Evolutionary conservation across 768 basidiomycete species (phyloP).

Genomic region (Podaxis sp.): DNA sequence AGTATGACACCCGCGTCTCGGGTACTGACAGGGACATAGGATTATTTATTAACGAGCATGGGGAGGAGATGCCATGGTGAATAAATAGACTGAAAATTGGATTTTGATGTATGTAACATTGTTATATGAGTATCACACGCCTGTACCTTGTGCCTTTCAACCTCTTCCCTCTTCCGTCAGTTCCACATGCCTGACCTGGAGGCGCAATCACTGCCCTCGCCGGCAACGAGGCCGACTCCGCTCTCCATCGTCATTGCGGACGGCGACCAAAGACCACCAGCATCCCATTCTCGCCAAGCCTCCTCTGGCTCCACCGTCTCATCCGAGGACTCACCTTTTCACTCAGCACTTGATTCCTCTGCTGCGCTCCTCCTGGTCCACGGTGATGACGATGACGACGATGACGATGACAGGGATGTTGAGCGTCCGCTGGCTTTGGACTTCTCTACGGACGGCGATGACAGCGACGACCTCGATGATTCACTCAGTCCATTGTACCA

Average conservation of each 20-base stretch:
- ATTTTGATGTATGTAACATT: background rate
- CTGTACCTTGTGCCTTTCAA: conserved; percentile 1
- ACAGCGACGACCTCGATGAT: conserved; percentile 47
- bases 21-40: conserved; percentile 19
- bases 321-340: conserved; percentile 23
- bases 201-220: background rate
- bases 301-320: background rate
- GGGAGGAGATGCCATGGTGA: conserved; percentile 35
- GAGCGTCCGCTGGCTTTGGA: conserved; percentile 31
- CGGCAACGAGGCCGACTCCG: background rate
- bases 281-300: background rate
- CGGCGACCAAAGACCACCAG: background rate
- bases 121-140: background rate
- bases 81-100: conserved; percentile 15
- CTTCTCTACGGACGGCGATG: conserved; percentile 30
- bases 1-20: background rate
- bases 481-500: conserved; percentile 46
- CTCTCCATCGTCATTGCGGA: conserved; percentile 2
- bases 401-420: conserved; percentile 25
- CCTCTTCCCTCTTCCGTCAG: background rate
- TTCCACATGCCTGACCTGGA: conserved; percentile 7
- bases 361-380: conserved; percentile 67
- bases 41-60: conserved; percentile 34
- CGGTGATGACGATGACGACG: conserved; percentile 44
- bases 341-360: conserved; percentile 37